Base-by-base conservation (phyloP, 2,329 filamentous ascomycete genomes). In the Zasmidium angulare region DNA sequence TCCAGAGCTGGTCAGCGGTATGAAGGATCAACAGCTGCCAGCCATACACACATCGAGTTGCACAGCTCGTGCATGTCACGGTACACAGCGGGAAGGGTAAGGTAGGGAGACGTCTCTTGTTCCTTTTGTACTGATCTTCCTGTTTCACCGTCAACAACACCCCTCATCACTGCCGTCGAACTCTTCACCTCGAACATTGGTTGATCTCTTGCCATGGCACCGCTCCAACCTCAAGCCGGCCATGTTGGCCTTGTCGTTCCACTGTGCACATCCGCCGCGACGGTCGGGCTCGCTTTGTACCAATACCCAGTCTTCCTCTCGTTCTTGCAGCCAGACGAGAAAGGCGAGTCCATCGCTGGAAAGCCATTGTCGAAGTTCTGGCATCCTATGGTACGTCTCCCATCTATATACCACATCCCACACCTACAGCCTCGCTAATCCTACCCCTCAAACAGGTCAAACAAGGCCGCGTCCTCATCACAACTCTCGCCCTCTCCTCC, bases 181-280 rank as follows among this genome's bases (percentile, higher is more conserved):
- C 47, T 14, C 36, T 23, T 7, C 36, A 50, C 52, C 23, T 7
- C 29, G 14, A 53, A 26, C 55, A 22, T 29, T 49, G 14, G 21
- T 22, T 17, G 53, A 29, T 31, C 40, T n/a, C n/a, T n/a, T 26
- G 46, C 43, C 20, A 71, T 71, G 68, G 64, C 68, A 50, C 66
- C 67, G 40, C 62, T 69, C 29, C 21, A 55, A 10, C 68, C 68
- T 19, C 61, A 67, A 49, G 53, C 58, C 46, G 59, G 62, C 55
- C 69, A 72, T 53, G 58, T 71, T 14, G 69, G 65, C 56, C 65
- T 72, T 26, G 66, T 72, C 50, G 57, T 71, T 6, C 70, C 70
- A 11, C 62, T 72, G 23, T 69, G 66, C 60, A 69, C 68, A 6
- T 66, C 66, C 24, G 66, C 67, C 31, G 69, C 69, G 12, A 70